Conservation (phyloP, 352 stramenopile species). For the Pythium guiyangense region DNA sequence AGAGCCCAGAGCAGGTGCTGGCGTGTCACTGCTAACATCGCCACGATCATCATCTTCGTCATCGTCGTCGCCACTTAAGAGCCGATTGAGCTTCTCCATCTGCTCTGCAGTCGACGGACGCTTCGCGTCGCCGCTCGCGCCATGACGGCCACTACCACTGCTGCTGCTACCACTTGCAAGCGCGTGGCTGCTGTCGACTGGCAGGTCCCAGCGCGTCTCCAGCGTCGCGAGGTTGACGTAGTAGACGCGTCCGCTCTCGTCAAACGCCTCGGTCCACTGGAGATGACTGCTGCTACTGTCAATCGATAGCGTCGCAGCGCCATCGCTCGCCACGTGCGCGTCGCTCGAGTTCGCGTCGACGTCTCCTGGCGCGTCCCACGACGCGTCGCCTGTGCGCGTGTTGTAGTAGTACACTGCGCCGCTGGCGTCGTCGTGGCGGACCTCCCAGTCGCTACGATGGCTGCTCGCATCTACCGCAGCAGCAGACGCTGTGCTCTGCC, state of each 20-base stretch:
- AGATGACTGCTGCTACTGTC: too few relatives aligned
- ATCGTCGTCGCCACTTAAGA: constrained; percentile 41
- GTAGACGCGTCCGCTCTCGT: constrained; percentile 39
- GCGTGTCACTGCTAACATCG: too few relatives aligned
- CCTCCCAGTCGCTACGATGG: constrained; percentile 32
- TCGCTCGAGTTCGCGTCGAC: not conserved
- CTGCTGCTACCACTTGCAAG: not conserved
- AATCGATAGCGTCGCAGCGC: not conserved
- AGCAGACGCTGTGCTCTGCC: too few relatives aligned
- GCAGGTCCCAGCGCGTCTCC: constrained; percentile 49
- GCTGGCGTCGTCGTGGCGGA: constrained; percentile 36
- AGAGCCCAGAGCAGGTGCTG: too few relatives aligned
- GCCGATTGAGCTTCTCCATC: constrained; percentile 50
- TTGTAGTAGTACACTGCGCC: constrained; percentile 51
- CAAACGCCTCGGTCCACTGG: constrained; percentile 38
- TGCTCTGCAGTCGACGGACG: constrained; percentile 55
- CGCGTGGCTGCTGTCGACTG: constrained; percentile 3
- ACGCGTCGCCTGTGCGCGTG: constrained; percentile 39
- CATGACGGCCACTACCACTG: not conserved
- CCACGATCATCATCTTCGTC: constrained; percentile 3
- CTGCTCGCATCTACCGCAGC: too few relatives aligned
- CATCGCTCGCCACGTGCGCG: not conserved
- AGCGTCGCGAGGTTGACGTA: constrained; percentile 50
- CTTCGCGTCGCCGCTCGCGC: not conserved
- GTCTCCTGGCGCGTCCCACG: constrained; percentile 29